Conservation (phyloP, 2,329 filamentous ascomycete species). For the Cladosporium oxysporum region DNA sequence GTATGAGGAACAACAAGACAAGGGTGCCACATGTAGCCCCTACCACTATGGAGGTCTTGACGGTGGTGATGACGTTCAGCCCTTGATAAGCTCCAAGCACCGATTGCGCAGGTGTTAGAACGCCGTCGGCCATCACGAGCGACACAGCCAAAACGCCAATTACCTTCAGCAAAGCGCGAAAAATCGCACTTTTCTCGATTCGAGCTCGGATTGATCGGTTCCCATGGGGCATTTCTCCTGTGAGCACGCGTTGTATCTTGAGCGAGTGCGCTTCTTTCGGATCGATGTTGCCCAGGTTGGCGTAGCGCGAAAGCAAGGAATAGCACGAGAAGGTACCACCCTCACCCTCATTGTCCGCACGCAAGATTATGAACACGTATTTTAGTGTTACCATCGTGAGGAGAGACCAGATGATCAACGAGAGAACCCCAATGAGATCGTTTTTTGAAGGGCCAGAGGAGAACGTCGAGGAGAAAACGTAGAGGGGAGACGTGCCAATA, state of each 20-base stretch:
- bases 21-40: constrained; percentile 67
- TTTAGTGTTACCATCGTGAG: constrained; percentile 70
- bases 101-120: constrained; percentile 69
- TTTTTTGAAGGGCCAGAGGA: constrained; percentile 53
- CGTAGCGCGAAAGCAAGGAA: constrained; percentile 62
- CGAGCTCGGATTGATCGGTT: constrained; percentile 56
- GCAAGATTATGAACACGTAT: constrained; percentile 66
- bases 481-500: constrained; percentile 68
- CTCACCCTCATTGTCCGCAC: constrained; percentile 70
- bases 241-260: constrained; percentile 60
- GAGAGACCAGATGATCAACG: constrained; percentile 69
- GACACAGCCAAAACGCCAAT: constrained; percentile 67
- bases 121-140: constrained; percentile 67
- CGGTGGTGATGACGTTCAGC: constrained; percentile 58
- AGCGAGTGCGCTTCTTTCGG: constrained; percentile 58
- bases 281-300: constrained; percentile 62
- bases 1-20: constrained; percentile 62
- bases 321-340: constrained; percentile 71
- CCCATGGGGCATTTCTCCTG: constrained; percentile 56
- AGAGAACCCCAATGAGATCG: constrained; percentile 65
- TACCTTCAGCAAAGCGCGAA: constrained; percentile 58
- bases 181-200: constrained; percentile 58
- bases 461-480: constrained; percentile 71
- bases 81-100: constrained; percentile 68
- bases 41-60: constrained; percentile 60